These are phyloP conservation scores for Alnus rubra DNA, from an alignment of 306 rosid species.

Conservation along the genomic window DNA sequence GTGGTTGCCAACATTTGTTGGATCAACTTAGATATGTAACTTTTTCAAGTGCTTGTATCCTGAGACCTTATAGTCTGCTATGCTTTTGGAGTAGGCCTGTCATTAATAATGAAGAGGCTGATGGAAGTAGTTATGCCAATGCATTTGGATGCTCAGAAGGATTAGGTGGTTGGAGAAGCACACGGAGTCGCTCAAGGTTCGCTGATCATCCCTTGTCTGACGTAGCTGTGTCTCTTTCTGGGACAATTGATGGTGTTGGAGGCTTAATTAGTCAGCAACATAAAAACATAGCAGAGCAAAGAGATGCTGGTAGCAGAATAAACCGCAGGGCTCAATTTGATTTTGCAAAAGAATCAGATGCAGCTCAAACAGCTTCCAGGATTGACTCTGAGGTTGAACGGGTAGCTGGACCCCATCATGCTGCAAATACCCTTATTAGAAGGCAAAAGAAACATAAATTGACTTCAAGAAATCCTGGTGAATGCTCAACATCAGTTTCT, in stretches of 20 bases:
- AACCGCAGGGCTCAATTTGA: constrained; percentile 23
- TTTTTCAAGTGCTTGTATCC: constrained; percentile 12
- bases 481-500: constrained; percentile 28
- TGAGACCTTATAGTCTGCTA: constrained; percentile 34
- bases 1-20: constrained; percentile 20
- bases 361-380: constrained; percentile 43
- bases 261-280: constrained; percentile 28
- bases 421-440: constrained; percentile 47
- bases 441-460: constrained; percentile 72
- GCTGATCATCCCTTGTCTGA: constrained; percentile 30
- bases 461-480: constrained; percentile 41
- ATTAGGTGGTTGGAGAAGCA: constrained; percentile 67
- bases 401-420: constrained; percentile 33
- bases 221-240: constrained; percentile 37
- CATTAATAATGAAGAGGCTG: constrained; percentile 38
- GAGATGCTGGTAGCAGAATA: constrained; percentile 35
- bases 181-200: constrained; percentile 41
- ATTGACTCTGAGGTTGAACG: constrained; percentile 36
- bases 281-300: constrained; percentile 36
- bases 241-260: constrained; percentile 36
- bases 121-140: constrained; percentile 28
- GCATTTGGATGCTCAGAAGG: constrained; percentile 35
- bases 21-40: constrained; percentile 2
- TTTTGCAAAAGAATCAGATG: constrained; percentile 34
- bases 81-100: constrained; percentile 33